phyloP scores from a whole-genome alignment of 1,284 basidiomycete genomes.

The Testicularia cyperi region DNA sequence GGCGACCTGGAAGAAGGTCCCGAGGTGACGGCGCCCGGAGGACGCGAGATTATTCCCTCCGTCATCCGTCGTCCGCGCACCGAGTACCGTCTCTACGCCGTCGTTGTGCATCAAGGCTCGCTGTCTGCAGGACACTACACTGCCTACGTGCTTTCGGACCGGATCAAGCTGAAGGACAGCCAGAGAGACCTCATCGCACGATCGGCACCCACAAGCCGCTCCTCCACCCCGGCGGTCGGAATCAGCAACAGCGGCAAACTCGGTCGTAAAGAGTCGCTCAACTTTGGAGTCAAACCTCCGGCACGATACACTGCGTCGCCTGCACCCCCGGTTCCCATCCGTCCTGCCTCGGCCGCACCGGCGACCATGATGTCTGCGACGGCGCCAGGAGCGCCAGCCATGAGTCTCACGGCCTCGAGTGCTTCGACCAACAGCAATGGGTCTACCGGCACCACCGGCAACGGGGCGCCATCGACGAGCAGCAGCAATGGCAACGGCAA shows the following conservation, averaged over 20 bases:
- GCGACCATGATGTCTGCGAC: not conserved
- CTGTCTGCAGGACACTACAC: constrained; percentile 52
- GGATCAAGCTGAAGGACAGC: constrained; percentile 34
- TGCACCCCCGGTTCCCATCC: constrained; percentile 8
- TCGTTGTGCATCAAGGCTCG: constrained; percentile 72
- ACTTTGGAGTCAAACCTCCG: constrained; percentile 17
- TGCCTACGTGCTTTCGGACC: constrained; percentile 46
- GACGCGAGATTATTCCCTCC: constrained; percentile 24
- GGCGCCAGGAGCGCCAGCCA: constrained; percentile 13
- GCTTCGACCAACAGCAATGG: constrained; percentile 6
- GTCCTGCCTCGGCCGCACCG: constrained; percentile 27
- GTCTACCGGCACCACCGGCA: constrained; percentile 5
- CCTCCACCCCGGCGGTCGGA: constrained; percentile 20
- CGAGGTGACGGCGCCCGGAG: constrained; percentile 15
- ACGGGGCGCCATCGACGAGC: too few relatives aligned
- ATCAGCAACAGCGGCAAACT: not conserved
- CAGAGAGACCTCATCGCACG: constrained; percentile 25
- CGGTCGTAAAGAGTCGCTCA: not conserved
- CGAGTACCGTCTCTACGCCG: constrained; percentile 64
- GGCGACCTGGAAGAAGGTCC: constrained; percentile 30
- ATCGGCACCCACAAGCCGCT: constrained; percentile 26
- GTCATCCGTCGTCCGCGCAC: constrained; percentile 29
- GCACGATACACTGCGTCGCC: constrained; percentile 14
- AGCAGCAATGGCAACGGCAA: constrained; percentile 14
- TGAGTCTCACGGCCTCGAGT: constrained; percentile 2